Conservation (phyloP, 352 stramenopile genomes). For the Halophytophthora polymorphica region DNA sequence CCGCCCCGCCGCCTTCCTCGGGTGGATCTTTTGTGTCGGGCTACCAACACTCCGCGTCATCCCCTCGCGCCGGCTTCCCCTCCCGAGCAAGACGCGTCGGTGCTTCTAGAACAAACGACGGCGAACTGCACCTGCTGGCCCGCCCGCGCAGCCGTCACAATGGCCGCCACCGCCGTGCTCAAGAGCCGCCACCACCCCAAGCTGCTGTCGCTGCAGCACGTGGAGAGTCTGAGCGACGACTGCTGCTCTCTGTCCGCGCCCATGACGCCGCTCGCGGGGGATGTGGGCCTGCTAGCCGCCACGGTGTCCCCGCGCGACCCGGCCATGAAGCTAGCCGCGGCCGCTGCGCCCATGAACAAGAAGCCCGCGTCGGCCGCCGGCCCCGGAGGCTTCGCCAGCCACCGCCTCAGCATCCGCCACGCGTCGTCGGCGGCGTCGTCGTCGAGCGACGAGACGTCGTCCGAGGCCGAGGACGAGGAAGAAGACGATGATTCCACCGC, state of each 20-base stretch:
- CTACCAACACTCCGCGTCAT: constrained; percentile 22
- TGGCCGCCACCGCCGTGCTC: constrained; percentile 37
- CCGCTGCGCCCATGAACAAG: constrained; percentile 1
- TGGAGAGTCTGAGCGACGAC: constrained; percentile 16
- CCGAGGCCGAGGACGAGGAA: constrained; percentile 24
- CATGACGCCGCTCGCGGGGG: constrained; percentile 41
- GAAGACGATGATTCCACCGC: constrained; percentile 23
- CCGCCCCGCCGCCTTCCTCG: too few relatives aligned
- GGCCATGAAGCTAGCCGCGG: constrained; percentile 38
- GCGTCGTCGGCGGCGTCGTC: constrained; percentile 4
- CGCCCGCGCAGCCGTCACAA: constrained; percentile 18
- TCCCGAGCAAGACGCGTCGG: neutral
- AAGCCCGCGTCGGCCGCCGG: constrained; percentile 7
- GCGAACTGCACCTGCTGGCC: constrained; percentile 2
- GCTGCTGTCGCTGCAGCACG: constrained; percentile 49
- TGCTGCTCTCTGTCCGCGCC: constrained; percentile 26
- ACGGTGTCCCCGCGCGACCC: constrained; percentile 58
- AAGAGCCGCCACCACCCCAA: constrained; percentile 40
- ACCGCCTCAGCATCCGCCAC: constrained; percentile 23
- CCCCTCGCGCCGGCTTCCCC: constrained; percentile 19
- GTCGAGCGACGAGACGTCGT: constrained; percentile 26
- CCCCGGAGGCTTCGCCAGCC: constrained; percentile 17
- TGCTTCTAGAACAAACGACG: constrained; percentile 31
- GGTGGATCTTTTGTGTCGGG: constrained; percentile 34
- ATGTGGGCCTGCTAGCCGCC: constrained; percentile 24